phyloP scores from a whole-genome alignment of 2,329 filamentous ascomycete genomes.

The Botrytis cinerea region DNA sequence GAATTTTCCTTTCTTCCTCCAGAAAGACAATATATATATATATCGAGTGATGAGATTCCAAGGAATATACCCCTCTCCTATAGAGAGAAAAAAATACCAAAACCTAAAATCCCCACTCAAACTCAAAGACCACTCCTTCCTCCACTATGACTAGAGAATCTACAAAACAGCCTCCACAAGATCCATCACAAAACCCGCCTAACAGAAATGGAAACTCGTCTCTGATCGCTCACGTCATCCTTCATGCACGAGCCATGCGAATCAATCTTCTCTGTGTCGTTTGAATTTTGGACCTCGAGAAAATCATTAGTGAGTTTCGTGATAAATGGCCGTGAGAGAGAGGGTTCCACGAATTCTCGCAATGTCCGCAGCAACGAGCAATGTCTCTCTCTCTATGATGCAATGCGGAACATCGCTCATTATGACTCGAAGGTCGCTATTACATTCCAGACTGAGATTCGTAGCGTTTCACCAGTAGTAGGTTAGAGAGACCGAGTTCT shows the following conservation, averaged over 20 bases:
- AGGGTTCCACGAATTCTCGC: neutral
- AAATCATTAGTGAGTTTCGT: rapidly evolving
- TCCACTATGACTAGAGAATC: neutral
- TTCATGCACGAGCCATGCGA: neutral
- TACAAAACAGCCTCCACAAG: rapidly evolving
- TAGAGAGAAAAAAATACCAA: neutral
- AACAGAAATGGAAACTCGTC: too few species aligned
- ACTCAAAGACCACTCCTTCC: neutral
- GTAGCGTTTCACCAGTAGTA: neutral
- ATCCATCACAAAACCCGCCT: neutral
- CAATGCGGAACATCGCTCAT: neutral
- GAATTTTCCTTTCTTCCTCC: neutral
- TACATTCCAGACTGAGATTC: too few species aligned
- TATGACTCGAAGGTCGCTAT: neutral
- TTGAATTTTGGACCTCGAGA: too few species aligned
- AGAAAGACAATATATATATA: neutral
- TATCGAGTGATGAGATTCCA: neutral
- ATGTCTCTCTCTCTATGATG: too few species aligned
- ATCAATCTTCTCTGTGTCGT: neutral
- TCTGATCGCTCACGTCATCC: too few species aligned
- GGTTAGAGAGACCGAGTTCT: neutral
- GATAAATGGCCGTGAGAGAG: neutral
- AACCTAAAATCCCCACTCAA: too few species aligned
- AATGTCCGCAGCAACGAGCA: neutral
- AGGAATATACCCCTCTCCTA: neutral